phyloP scores from a whole-genome alignment of 139 green algal genomes.

The Micromonas pusilla region DNA sequence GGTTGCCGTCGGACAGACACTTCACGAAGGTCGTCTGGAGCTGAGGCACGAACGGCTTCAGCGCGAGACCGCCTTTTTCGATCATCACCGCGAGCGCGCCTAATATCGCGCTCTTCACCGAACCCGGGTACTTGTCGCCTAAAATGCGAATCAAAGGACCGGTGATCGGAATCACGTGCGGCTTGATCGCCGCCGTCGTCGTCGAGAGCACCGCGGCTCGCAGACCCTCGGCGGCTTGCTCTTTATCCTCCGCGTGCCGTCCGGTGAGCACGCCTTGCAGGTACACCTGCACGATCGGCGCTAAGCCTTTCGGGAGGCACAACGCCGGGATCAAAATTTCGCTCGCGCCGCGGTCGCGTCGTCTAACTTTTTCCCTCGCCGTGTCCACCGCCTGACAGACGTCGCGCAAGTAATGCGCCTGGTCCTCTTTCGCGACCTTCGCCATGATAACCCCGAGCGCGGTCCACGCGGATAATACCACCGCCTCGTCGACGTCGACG shows the following conservation, averaged over 20 bases:
- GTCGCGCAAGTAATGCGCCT: slow-evolving; percentile 55
- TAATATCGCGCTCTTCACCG: slow-evolving; percentile 82
- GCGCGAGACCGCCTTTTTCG: slow-evolving; percentile 62
- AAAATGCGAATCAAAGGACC: slow-evolving; percentile 95
- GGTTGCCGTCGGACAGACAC: slow-evolving; percentile 69
- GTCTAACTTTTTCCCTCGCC: slow-evolving; percentile 66
- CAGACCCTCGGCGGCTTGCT: slow-evolving; percentile 81
- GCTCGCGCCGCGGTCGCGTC: slow-evolving; percentile 43
- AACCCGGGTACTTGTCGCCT: slow-evolving; percentile 63
- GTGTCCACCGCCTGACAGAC: slow-evolving; percentile 61
- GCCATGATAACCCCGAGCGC: slow-evolving; percentile 62
- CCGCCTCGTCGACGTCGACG: slow-evolving; percentile 34
- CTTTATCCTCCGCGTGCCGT: slow-evolving; percentile 40
- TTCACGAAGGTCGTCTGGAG: slow-evolving; percentile 98
- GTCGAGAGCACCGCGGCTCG: slow-evolving; percentile 80
- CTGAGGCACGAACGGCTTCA: slow-evolving; percentile 95
- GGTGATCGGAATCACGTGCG: slow-evolving; percentile 85
- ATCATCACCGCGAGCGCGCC: slow-evolving; percentile 79
- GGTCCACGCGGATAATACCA: slow-evolving; percentile 57
- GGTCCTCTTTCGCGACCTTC: slow-evolving; percentile 77
- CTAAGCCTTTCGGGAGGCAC: slow-evolving; percentile 76
- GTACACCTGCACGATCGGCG: slow-evolving; percentile 86
- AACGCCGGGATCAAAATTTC: slow-evolving; percentile 70
- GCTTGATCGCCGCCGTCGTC: slow-evolving; percentile 63
- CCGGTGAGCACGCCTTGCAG: slow-evolving; percentile 55